Percentiles rank a stretch among this genome's conserved stretches.
Conservation (phyloP, 2,329 filamentous ascomycete species). For the Ascochyta lentis region DNA sequence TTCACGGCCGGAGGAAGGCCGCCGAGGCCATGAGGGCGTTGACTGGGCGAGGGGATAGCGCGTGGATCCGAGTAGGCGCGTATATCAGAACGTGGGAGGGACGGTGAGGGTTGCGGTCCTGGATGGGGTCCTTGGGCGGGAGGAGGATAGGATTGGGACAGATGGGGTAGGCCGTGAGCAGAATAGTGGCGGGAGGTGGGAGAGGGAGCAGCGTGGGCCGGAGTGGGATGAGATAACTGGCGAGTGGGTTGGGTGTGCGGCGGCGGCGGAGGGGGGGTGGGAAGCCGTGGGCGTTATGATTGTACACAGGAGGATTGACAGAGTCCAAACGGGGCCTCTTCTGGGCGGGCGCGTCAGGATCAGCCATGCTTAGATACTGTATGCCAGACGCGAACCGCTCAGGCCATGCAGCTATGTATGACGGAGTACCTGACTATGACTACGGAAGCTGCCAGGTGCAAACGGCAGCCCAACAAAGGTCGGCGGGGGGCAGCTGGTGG, state of each 20-base stretch:
- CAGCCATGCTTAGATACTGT: constrained; percentile 51
- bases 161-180: constrained; percentile 35
- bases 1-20: constrained; percentile 38
- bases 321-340: constrained; percentile 50
- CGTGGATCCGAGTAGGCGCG: constrained; percentile 43
- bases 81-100: constrained; percentile 43
- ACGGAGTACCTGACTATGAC: constrained; percentile 31
- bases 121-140: constrained; percentile 29
- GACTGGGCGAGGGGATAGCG: constrained; percentile 42
- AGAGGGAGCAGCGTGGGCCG: constrained; percentile 40
- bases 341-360: constrained; percentile 48
- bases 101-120: constrained; percentile 39
- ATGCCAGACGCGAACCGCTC: constrained; percentile 44
- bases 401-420: constrained; percentile 50
- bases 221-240: constrained; percentile 40
- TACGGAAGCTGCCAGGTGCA: constrained; percentile 23
- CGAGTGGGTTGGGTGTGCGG: constrained; percentile 40
- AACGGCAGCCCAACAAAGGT: constrained; percentile 37
- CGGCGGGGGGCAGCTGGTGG: constrained; percentile 32
- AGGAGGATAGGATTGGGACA: constrained; percentile 30
- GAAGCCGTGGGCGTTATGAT: constrained; percentile 40
- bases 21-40: constrained; percentile 46
- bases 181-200: constrained; percentile 36
- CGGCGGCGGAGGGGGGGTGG: constrained; percentile 38
- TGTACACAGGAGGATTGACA: constrained; percentile 41